Conservation (phyloP, 805 yeast species). For the Peterozyma xylosa region DNA sequence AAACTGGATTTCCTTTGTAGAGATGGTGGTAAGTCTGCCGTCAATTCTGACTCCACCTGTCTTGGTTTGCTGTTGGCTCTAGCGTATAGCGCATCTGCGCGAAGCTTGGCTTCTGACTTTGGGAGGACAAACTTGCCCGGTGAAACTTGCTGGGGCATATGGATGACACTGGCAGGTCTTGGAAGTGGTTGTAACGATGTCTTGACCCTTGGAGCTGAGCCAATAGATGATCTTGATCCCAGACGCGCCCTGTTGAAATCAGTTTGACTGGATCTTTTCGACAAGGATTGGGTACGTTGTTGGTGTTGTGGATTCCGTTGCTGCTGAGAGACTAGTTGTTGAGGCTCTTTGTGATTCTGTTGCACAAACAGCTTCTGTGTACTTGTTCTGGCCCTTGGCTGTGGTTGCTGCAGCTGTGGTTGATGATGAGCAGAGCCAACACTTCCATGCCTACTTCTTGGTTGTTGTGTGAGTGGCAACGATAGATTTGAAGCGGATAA, state of each 20-base stretch:
- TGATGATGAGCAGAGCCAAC: no score
- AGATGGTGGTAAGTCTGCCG: constrained; percentile 25
- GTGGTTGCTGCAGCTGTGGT: no score
- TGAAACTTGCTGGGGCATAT: constrained; percentile 4
- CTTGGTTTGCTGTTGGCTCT: constrained; percentile 32
- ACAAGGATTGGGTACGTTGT: no score
- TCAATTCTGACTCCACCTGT: constrained; percentile 11
- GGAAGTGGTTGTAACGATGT: constrained; percentile 6
- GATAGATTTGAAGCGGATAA: constrained; percentile 21
- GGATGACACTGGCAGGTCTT: constrained; percentile 10
- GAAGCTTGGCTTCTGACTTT: constrained; percentile 17
- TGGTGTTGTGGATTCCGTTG: no score
- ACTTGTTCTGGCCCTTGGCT: constrained; percentile 5
- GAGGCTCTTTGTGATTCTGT: constrained; percentile 1
- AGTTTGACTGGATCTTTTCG: no score
- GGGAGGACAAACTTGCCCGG: constrained; percentile 9
- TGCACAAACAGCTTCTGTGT: constrained; percentile 1
- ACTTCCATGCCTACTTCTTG: no score
- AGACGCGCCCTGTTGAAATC: no score
- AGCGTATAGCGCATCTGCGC: constrained; percentile 50
- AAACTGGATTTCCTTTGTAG: constrained; percentile 47
- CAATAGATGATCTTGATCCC: constrained; percentile 11
- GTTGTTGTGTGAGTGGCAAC: constrained; percentile 11
- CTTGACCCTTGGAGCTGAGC: constrained; percentile 20
- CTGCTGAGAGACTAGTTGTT: background rate